Evolutionary conservation across 495 filamentous ascomycete species (phyloP), one percentile per base, ranked within the genome.

Genomic region (Achaetomiella virescens): DNA sequence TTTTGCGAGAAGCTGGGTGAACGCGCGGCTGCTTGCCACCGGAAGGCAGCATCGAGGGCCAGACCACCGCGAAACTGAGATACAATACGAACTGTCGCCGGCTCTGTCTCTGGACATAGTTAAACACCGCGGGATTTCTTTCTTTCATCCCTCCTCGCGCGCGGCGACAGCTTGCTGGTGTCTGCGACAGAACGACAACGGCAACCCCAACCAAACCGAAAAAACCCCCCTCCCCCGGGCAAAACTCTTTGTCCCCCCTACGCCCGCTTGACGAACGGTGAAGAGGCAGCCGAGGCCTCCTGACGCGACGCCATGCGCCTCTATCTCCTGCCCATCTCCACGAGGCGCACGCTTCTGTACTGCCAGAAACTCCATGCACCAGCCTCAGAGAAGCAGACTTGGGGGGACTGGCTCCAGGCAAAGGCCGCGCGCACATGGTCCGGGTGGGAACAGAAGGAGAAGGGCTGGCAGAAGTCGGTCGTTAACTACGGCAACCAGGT

Each of bases 251-350:
- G 9, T 31, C 27, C 27, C 9, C 27, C 27, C 27, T 31, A n/a
- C n/a, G n/a, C n/a, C 27, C 9, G 4, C 27, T 9, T 31, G 27
- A 31, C 27, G 27, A 31, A 31, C 27, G 27, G 27, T 31, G 27
- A 31, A n/a, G 43, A 58, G 56, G 49, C 45, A 54, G 52, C 44
- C 57, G 24, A 45, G 45, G 27, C 40, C 45, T 35, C 18, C 6
- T 42, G 41, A 24, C 38, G 21, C 36, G 11, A 27, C 45, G 72
- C 75, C 49, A 97, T 99, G 93, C 88, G 91, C 70, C 82, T 99
- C 67, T 96, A 91, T 75, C 85, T 99, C 52, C 81, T 99, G 56
- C 93, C 93, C 45, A 89, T 99, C 65, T 96, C 92, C 48, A 96
- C 90, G 10, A 78, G 85, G 65, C 85, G 89, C 61, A 87, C 89